These are phyloP conservation scores for Globisporangium carolinianum DNA, from an alignment of 352 stramenopile species.

Conservation along the genomic window DNA sequence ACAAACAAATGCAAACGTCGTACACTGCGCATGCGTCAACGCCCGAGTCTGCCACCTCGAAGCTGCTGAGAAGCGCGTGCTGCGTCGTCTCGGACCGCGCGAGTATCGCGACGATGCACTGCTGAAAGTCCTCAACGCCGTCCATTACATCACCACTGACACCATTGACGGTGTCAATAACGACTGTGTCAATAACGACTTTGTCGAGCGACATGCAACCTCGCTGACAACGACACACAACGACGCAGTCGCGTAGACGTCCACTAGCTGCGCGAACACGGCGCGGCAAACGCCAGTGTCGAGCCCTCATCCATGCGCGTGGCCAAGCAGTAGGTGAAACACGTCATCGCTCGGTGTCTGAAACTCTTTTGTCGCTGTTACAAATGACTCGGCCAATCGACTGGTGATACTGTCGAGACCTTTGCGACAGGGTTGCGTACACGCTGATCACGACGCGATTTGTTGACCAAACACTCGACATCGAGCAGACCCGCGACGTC, in stretches of 20 bases:
- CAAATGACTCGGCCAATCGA: constrained; percentile 20
- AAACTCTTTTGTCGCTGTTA: constrained; percentile 10
- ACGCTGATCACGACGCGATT: constrained; percentile 19
- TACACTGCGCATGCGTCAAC: constrained; percentile 52
- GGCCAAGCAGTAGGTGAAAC: constrained; percentile 33
- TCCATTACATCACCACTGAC: constrained; percentile 1
- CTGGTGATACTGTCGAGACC: background rate
- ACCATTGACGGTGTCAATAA: background rate
- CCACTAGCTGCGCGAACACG: constrained; percentile 46
- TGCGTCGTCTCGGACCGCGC: constrained; percentile 40
- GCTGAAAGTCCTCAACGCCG: constrained; percentile 35
- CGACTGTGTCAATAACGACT: constrained; percentile 3
- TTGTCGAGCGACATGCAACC: constrained; percentile 35
- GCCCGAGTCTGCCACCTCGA: constrained; percentile 32
- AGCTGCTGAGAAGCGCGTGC: constrained; percentile 37
- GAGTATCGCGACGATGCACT: constrained; percentile 46
- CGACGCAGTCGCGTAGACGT: constrained; percentile 19
- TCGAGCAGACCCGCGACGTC: constrained; percentile 12
- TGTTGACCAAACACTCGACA: constrained; percentile 33
- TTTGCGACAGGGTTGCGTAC: constrained; percentile 7
- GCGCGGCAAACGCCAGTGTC: constrained; percentile 44
- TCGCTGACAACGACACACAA: constrained; percentile 52
- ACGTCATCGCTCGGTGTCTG: constrained; percentile 14
- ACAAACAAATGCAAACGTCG: constrained; percentile 25
- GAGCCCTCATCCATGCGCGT: constrained; percentile 23